Evolutionary conservation across 306 rosid genomes (phyloP).

Genomic region (Echinosophora koreensis): DNA sequence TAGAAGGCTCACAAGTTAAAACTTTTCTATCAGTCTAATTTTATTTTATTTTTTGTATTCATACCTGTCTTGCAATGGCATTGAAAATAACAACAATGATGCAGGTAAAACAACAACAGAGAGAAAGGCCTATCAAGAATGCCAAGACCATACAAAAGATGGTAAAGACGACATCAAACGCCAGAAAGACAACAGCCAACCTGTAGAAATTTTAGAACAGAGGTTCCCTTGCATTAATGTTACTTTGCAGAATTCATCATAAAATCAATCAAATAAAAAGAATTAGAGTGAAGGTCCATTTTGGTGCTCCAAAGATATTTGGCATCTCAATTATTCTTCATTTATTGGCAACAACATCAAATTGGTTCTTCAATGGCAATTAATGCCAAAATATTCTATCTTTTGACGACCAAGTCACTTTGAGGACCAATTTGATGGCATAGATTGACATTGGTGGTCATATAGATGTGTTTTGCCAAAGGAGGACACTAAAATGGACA

Average conservation of each 20-base stretch:
- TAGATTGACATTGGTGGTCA: too few relatives aligned
- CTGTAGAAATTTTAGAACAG: slow-evolving; percentile 67
- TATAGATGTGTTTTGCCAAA: too few relatives aligned
- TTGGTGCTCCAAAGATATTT: too few relatives aligned
- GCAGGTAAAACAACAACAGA: too few relatives aligned
- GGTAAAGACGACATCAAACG: slow-evolving; percentile 97
- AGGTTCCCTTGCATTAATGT: slow-evolving; percentile 30
- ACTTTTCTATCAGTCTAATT: slow-evolving; percentile 31
- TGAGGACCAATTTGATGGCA: too few relatives aligned
- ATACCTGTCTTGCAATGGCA: slow-evolving; percentile 97
- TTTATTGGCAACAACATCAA: not conserved
- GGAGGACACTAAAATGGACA: too few relatives aligned
- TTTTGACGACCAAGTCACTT: too few relatives aligned
- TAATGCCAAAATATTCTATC: too few relatives aligned
- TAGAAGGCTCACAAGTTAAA: slow-evolving; percentile 36
- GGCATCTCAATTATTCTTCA: not conserved
- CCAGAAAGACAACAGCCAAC: slow-evolving; percentile 96
- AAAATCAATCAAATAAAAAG: slow-evolving; percentile 16
- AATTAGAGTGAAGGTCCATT: not conserved
- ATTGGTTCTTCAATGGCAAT: slow-evolving; percentile 26
- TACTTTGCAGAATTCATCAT: slow-evolving; percentile 19
- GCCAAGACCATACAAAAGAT: too few relatives aligned
- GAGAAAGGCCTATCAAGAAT: too few relatives aligned
- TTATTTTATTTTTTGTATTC: too few relatives aligned
- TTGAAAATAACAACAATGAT: slow-evolving; percentile 95